These are phyloP conservation scores for Chamaenerion angustifolium DNA, from an alignment of 345 rosid species.

Conservation along the genomic window DNA sequence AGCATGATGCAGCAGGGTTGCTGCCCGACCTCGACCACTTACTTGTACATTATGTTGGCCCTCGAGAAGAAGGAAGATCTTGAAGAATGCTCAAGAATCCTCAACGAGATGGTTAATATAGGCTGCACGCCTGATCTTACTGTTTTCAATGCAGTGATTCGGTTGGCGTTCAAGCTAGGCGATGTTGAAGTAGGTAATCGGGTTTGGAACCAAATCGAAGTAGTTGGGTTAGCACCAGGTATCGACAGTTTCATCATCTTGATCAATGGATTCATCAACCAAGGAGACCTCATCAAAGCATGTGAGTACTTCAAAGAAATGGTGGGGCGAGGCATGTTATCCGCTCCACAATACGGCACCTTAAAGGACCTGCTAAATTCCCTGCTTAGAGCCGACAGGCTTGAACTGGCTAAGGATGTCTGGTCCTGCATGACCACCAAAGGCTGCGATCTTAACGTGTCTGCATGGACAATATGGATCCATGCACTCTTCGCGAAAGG, in stretches of 20 bases:
- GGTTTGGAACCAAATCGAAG: constrained; percentile 72
- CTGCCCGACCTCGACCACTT: constrained; percentile 44
- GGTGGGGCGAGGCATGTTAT: constrained; percentile 57
- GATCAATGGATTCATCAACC: constrained; percentile 55
- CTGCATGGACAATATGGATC: constrained; percentile 88
- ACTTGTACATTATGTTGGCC: constrained; percentile 62
- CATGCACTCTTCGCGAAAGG: constrained; percentile 75
- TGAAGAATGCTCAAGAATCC: constrained; percentile 53
- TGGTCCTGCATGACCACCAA: constrained; percentile 61
- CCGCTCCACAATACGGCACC: constrained; percentile 52
- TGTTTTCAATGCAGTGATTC: constrained; percentile 49
- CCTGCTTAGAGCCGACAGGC: constrained; percentile 54
- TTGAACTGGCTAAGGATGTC: constrained; percentile 68
- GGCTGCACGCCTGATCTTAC: constrained; percentile 46
- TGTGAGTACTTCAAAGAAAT: constrained; percentile 68
- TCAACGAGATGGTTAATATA: constrained; percentile 39
- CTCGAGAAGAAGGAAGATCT: constrained; percentile 67
- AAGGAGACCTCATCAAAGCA: constrained; percentile 51
- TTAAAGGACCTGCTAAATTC: constrained; percentile 53
- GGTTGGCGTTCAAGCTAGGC: constrained; percentile 70
- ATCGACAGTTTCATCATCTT: constrained; percentile 58
- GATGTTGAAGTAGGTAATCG: constrained; percentile 42
- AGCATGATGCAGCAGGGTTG: constrained; percentile 44
- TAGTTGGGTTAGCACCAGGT: constrained; percentile 50
- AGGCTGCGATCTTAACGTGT: constrained; percentile 60